Evolutionary conservation across 2,329 filamentous ascomycete species (phyloP).

Genomic region (Beauveria brongniartii): DNA sequence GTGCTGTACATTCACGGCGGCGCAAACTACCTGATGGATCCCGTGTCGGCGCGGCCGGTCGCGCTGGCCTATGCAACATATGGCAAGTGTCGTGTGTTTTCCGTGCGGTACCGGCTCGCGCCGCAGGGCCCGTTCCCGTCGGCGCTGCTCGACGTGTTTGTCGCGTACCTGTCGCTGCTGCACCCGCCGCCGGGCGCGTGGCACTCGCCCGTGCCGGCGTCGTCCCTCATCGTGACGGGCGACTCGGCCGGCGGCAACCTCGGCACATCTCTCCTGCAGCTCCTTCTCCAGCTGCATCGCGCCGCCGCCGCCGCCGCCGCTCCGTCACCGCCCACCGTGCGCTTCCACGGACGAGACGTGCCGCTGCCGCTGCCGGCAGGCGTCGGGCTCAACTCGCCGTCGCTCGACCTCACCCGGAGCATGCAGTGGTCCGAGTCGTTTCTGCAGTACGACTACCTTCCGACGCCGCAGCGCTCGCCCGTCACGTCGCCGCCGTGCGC

Average conservation of each 20-base stretch:
- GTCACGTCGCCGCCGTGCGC: constrained; percentile 29
- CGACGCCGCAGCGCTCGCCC: constrained; percentile 26
- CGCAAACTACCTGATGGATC: constrained; percentile 8
- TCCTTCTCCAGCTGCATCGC: constrained; percentile 49
- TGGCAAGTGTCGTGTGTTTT: not conserved
- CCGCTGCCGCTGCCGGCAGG: constrained; percentile 54
- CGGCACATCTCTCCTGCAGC: constrained; percentile 51
- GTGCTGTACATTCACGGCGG: constrained; percentile 10
- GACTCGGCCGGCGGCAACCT: constrained; percentile 62
- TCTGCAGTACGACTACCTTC: constrained; percentile 22
- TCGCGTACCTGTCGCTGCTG: constrained; percentile 58
- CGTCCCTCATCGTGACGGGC: constrained; percentile 56
- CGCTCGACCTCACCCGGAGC: constrained; percentile 56
- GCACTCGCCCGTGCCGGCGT: constrained; percentile 50
- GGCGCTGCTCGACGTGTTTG: constrained; percentile 57
- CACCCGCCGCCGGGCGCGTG: constrained; percentile 55
- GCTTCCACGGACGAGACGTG: constrained; percentile 47
- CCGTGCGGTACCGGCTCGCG: constrained; percentile 39
- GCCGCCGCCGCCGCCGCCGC: not conserved
- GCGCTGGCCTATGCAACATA: not conserved
- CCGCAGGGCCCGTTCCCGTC: constrained; percentile 63
- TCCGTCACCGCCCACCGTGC: constrained; percentile 28
- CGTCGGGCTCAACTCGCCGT: constrained; percentile 49
- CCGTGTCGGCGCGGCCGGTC: not conserved
- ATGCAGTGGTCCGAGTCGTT: constrained; percentile 7